Conservation (phyloP, 805 yeast genomes). For the Priceomyces melissophilus region DNA sequence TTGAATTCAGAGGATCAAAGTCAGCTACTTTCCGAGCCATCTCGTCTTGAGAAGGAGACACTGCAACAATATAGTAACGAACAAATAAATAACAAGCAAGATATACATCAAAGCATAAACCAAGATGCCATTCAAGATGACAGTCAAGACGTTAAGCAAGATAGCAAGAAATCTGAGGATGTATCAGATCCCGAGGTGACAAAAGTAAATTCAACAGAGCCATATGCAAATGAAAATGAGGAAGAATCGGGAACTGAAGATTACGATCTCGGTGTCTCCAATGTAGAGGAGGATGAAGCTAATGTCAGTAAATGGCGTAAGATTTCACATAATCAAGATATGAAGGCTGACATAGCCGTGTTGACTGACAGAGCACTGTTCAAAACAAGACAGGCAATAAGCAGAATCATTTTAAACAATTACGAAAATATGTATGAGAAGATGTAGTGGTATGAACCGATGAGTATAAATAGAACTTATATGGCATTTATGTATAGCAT, state of each 20-base stretch:
- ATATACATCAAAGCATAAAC: too few species aligned
- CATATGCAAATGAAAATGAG: neutral
- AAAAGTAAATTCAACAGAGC: too few species aligned
- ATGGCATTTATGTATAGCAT: too few species aligned
- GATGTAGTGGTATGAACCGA: neutral
- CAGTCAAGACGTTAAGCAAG: too few species aligned
- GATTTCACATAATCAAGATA: conserved; percentile 24
- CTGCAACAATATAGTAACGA: too few species aligned
- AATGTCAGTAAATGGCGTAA: neutral
- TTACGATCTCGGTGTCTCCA: conserved; percentile 9
- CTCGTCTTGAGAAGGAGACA: too few species aligned
- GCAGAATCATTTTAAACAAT: conserved; percentile 23
- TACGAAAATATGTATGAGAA: conserved; percentile 8
- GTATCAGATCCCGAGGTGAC: too few species aligned
- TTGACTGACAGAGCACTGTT: conserved; percentile 23
- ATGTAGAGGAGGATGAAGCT: conserved; percentile 7
- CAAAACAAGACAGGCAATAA: conserved; percentile 25
- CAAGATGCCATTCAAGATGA: too few species aligned
- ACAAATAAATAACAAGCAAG: too few species aligned
- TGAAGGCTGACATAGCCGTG: conserved; percentile 24
- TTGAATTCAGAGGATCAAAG: neutral
- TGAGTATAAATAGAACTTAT: too few species aligned
- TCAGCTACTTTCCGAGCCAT: too few species aligned
- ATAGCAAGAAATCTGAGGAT: too few species aligned
- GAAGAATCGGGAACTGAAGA: conserved; percentile 3